phyloP scores from a whole-genome alignment of 805 yeast species.

The Candida awuae region DNA sequence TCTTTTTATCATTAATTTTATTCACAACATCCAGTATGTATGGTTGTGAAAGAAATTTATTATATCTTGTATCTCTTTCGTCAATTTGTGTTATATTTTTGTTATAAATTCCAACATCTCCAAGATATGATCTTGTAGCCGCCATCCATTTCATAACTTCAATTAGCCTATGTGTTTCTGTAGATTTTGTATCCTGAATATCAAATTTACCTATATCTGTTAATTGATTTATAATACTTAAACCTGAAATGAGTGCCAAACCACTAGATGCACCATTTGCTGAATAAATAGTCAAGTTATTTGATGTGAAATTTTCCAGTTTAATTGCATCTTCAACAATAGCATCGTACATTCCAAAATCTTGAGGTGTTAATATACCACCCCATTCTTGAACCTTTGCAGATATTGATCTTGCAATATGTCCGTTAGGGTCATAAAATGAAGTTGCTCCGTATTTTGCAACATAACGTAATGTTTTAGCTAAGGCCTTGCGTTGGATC shows the following conservation, averaged over 20 bases:
- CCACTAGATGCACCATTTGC: slow-evolving; percentile 79
- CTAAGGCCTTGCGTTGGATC: slow-evolving; percentile 51
- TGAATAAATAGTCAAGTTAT: slow-evolving; percentile 36
- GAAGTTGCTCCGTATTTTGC: slow-evolving; percentile 74
- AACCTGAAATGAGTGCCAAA: slow-evolving; percentile 67
- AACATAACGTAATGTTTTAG: slow-evolving; percentile 56
- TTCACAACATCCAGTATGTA: slow-evolving; percentile 50
- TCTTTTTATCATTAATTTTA: slow-evolving; percentile 47
- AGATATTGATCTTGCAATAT: slow-evolving; percentile 57
- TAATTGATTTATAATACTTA: slow-evolving; percentile 59
- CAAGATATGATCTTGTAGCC: slow-evolving; percentile 75
- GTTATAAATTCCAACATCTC: slow-evolving; percentile 43
- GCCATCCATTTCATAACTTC: slow-evolving; percentile 96
- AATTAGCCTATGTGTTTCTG: slow-evolving; percentile 55
- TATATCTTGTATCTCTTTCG: slow-evolving; percentile 32
- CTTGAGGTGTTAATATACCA: slow-evolving; percentile 61
- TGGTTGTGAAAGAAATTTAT: slow-evolving; percentile 37
- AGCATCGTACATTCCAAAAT: slow-evolving; percentile 56
- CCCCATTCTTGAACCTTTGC: slow-evolving; percentile 42
- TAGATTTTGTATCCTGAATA: slow-evolving; percentile 33
- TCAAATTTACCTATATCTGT: slow-evolving; percentile 22
- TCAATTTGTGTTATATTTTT: slow-evolving; percentile 18
- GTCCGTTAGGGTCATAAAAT: slow-evolving; percentile 79
- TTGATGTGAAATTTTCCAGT: slow-evolving; percentile 28
- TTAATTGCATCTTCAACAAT: slow-evolving; percentile 38